Evolutionary conservation across 257 asterid genomes (phyloP), one percentile per base, ranked within the genome.

Genomic region (Lithospermum erythrorhizon): DNA sequence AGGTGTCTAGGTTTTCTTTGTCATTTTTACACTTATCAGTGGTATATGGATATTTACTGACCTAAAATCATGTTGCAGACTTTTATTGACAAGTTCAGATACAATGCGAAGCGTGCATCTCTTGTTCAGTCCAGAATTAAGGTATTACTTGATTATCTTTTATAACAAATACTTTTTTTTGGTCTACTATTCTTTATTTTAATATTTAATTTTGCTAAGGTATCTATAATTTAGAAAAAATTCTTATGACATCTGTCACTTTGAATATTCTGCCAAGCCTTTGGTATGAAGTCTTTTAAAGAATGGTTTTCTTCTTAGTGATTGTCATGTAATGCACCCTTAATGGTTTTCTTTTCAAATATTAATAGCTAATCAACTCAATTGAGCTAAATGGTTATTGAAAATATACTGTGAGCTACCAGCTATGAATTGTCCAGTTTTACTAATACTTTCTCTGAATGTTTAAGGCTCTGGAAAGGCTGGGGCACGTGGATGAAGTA

Each of bases 61-160:
- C 64, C 17, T 11, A 65, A 65, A 63, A 32, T 24, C 65, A 23
- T 66, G 63, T 71, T 72, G 82, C 95, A 91, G 98, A 21, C 86
- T 45, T 91, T 91, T 75, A 84, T 91, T 74, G 97, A 91, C 75
- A 91, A 91, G 86, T 91, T 91, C 75, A 95, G 98, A 23, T 91
- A 78, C 73, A 91, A 91, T 68, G 98, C 98, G 19, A 91, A 91
- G 82, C 96, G 97, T 61, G 97, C 96, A 32, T 86, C 98, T 70
- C 98, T 91, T 74, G 98, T 91, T 76, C 98, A 91, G 78, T 88
- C 98, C 53, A 91, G 98, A 81, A 91, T 91, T 72, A 91, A 91
- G 97, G 98, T 86, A 82, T 59, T 15, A 57, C 20, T 56, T 56
- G 27, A 9, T 24, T 41, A 41, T 41, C 49, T 11, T 41, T 11